Evolutionary conservation across 2,329 filamentous ascomycete genomes (phyloP).

Genomic region (Ustulina deusta): DNA sequence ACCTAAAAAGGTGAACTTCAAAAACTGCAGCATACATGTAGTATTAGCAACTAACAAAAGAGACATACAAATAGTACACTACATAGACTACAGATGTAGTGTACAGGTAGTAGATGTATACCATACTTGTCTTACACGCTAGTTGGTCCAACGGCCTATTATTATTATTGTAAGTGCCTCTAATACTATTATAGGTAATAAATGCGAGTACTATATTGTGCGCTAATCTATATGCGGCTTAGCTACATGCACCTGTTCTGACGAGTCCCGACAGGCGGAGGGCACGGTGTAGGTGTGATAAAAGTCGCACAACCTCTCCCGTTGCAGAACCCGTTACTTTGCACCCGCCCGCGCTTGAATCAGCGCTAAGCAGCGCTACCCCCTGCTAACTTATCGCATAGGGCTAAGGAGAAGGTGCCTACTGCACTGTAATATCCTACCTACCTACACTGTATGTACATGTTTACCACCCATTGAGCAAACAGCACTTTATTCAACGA

Average conservation of each 20-base stretch:
- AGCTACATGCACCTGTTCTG: neutral
- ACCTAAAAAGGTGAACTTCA: neutral
- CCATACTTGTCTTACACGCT: neutral
- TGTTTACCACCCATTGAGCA: conserved; percentile 2
- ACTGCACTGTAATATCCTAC: neutral
- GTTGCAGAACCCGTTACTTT: conserved; percentile 15
- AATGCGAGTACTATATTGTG: neutral
- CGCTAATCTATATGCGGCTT: neutral
- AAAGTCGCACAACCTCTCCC: conserved; percentile 30
- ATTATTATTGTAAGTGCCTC: neutral
- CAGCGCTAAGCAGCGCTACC: conserved; percentile 36
- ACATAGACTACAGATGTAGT: neutral
- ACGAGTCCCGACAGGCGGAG: neutral
- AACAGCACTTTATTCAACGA: neutral
- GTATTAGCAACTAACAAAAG: too few relatives aligned
- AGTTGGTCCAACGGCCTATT: neutral
- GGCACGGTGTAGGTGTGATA: conserved; percentile 10
- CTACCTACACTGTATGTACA: neutral
- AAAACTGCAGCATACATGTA: neutral
- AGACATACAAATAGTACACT: neutral
- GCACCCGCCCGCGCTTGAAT: conserved; percentile 29
- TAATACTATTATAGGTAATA: neutral
- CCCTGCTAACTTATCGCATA: conserved; percentile 15
- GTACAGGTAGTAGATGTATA: neutral
- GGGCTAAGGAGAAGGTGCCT: neutral